Percentiles rank a stretch among this genome's conserved stretches.
phyloP scores from a whole-genome alignment of 192 early-diverging fungal species.

The Backusella morwellensis region DNA sequence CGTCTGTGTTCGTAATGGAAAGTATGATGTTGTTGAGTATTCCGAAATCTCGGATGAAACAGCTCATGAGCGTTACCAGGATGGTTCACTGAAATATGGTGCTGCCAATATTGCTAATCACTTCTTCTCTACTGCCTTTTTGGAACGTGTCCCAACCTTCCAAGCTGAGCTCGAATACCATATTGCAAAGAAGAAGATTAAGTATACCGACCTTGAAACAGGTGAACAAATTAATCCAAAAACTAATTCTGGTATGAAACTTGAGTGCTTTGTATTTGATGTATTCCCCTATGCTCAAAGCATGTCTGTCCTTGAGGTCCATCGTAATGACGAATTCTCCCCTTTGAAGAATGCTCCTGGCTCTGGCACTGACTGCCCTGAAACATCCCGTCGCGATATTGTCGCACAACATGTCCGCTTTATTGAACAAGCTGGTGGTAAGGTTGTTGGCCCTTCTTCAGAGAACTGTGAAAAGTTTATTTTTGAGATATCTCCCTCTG shows the following conservation, averaged over 20 bases:
- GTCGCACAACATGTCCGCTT: constrained; percentile 85
- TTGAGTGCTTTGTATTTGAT: constrained; percentile 99
- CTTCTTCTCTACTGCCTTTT: constrained; percentile 91
- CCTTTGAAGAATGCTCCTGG: constrained; percentile 99
- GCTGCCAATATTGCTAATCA: constrained; percentile 99
- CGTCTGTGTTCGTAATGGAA: constrained; percentile 82
- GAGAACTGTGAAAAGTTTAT: constrained; percentile 31
- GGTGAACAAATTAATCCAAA: constrained; percentile 70
- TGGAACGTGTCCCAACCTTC: constrained; percentile 79
- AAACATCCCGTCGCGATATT: constrained; percentile 89
- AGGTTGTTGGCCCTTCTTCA: constrained; percentile 39
- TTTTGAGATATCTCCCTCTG: constrained; percentile 87
- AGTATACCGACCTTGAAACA: constrained; percentile 72
- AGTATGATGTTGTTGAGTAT: constrained; percentile 92
- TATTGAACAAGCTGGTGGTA: constrained; percentile 80
- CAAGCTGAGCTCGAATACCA: constrained; percentile 90
- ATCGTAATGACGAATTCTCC: constrained; percentile 93
- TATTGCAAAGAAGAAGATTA: constrained; percentile 97
- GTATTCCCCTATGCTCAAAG: constrained; percentile 88
- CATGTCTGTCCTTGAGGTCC: constrained; percentile 91
- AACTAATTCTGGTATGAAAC: constrained; percentile 93
- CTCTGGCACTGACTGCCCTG: constrained; percentile 82
- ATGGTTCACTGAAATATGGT: constrained; percentile 76
- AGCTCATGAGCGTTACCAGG: constrained; percentile 61
- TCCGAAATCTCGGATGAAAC: constrained; percentile 83